These are phyloP conservation scores for Stereocaulon alpinum DNA, from an alignment of 495 filamentous ascomycete species.

Conservation along the genomic window DNA sequence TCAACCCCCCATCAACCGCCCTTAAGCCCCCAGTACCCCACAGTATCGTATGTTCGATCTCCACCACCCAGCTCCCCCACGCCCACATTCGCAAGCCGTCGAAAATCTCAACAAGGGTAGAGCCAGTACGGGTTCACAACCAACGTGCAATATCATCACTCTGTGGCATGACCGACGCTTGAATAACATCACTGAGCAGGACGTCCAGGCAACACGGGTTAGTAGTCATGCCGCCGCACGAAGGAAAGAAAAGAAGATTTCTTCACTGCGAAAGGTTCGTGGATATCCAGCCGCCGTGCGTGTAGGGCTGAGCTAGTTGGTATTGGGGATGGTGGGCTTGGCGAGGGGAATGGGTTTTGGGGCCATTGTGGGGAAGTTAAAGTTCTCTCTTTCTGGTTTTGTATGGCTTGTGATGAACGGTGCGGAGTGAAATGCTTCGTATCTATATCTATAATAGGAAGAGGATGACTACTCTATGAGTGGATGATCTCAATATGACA, in stretches of 20 bases:
- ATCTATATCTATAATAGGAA: conserved; percentile 51
- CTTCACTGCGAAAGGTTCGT: conserved; percentile 8
- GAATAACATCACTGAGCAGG: conserved; percentile 35
- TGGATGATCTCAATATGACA: conserved; percentile 44
- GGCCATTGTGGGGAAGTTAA: no score
- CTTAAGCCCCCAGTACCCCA: not conserved
- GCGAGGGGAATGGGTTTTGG: no score
- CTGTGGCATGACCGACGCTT: conserved; percentile 56
- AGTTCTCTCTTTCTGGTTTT: not conserved
- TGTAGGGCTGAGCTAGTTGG: conserved; percentile 13
- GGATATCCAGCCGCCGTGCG: not conserved
- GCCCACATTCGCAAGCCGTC: not conserved
- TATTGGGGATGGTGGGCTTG: not conserved
- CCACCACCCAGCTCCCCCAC: conserved; percentile 11
- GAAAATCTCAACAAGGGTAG: conserved; percentile 4
- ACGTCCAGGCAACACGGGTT: conserved; percentile 47
- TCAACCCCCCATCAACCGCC: no score
- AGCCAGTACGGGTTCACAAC: conserved; percentile 17
- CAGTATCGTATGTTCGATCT: conserved; percentile 13
- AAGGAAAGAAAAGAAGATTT: conserved; percentile 35
- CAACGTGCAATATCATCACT: conserved; percentile 50
- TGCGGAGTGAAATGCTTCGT: conserved; percentile 16
- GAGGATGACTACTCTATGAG: conserved; percentile 45
- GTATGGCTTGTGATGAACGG: conserved; percentile 45
- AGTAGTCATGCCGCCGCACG: conserved; percentile 50